Evolutionary conservation across 1,284 basidiomycete species (phyloP), one percentile per base, ranked within the genome.

Genomic region (Moesziomyces aphidis): DNA sequence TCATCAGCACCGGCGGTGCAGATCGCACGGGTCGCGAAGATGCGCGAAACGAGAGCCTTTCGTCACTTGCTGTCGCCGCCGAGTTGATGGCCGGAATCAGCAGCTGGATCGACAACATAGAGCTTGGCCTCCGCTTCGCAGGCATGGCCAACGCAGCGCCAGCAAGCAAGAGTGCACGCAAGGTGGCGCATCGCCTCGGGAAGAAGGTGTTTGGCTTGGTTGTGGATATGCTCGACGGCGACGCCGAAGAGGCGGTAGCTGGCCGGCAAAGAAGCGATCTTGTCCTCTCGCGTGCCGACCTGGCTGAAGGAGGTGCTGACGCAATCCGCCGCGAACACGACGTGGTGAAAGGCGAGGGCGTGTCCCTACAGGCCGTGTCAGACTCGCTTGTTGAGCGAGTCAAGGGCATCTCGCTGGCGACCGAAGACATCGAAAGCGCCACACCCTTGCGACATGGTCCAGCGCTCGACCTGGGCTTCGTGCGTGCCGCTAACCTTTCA

Each of bases 101-200:
- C 19, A 39, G 36, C 10, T 54, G 62, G 22, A 42, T 82, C 13
- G 70, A 72, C 15, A 68, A 79, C 31, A 17, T 65, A 3, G 59
- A 69, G 59, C 49, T 76, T 0, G 50, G 50, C 1, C 2, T 67
- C 26, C 44, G 36, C 8, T 49, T 64, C 15, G 55, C 50, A 1
- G 60, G 51, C 3, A 15, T 50, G 36, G 50, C 42, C 0, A 50
- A 42, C 1, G 52, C 43, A 21, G 53, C 11, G 23, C 56, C 61
- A 49, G 60, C 57, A n/a, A 59, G 64, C 4, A 76, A 61, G 31
- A 46, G 53, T 31, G 52, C 65, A 28, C 54, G 80, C 19, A 79
- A 76, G 50, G 48, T 52, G 11, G 73, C 79, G 17, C 76, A 82
- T 39, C 63, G 55, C 24, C 48, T 80, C 17, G 78, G 72, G 4